phyloP scores from a whole-genome alignment of 805 yeast genomes.

The Sungouiella blattae region DNA sequence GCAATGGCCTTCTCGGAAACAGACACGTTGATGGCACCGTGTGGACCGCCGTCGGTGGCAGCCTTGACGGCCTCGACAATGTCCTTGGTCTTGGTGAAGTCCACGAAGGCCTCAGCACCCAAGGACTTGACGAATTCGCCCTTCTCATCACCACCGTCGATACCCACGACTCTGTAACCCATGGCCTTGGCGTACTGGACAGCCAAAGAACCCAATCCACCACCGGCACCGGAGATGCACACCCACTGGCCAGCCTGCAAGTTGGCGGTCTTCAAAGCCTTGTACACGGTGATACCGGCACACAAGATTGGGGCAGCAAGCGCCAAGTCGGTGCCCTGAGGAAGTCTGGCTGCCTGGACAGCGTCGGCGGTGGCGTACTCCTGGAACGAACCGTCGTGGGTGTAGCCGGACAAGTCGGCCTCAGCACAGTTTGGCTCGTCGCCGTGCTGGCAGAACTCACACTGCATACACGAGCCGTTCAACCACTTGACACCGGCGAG shows the following conservation, averaged over 20 bases:
- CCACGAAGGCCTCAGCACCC: constrained; percentile 65
- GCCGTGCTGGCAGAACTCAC: constrained; percentile 40
- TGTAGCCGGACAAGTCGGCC: constrained; percentile 71
- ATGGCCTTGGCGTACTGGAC: constrained; percentile 73
- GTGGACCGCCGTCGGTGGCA: constrained; percentile 63
- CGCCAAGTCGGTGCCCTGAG: constrained; percentile 52
- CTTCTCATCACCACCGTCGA: constrained; percentile 74
- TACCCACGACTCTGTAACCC: constrained; percentile 66
- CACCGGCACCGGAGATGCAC: constrained; percentile 75
- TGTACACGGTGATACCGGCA: constrained; percentile 68
- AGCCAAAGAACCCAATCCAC: constrained; percentile 76
- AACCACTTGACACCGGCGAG: constrained; percentile 45
- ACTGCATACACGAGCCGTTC: constrained; percentile 41
- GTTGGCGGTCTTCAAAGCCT: constrained; percentile 60
- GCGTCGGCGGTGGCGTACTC: constrained; percentile 66
- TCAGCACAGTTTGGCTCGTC: constrained; percentile 55
- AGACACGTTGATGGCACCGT: constrained; percentile 45
- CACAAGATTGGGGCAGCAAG: constrained; percentile 61
- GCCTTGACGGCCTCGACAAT: constrained; percentile 41
- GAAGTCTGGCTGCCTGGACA: constrained; percentile 58
- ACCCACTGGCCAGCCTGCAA: constrained; percentile 68
- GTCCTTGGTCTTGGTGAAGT: constrained; percentile 53
- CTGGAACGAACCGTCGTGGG: constrained; percentile 70
- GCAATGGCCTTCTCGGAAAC: constrained; percentile 50
- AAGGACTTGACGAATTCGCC: constrained; percentile 42